phyloP scores from a whole-genome alignment of 495 filamentous ascomycete genomes.

The Podospora conica region DNA sequence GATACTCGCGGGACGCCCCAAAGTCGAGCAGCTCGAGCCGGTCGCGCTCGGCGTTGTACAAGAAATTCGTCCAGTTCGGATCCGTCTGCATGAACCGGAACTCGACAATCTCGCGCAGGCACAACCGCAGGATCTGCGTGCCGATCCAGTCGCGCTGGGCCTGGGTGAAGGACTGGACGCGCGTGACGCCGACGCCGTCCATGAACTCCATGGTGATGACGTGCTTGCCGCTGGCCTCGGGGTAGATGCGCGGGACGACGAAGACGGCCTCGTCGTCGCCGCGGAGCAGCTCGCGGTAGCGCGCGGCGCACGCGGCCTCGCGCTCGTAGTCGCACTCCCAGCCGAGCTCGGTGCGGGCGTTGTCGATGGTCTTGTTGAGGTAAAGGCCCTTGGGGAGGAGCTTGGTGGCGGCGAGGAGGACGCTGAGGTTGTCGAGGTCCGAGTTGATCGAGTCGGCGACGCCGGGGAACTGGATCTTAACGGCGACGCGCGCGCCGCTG shows the following conservation, averaged over 20 bases:
- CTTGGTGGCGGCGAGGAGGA: constrained; percentile 83
- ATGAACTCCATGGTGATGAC: constrained; percentile 94
- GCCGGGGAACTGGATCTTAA: constrained; percentile 98
- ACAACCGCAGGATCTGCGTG: constrained; percentile 85
- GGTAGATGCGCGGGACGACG: constrained; percentile 67
- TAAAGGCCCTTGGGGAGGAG: constrained; percentile 88
- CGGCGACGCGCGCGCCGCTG: constrained; percentile 70
- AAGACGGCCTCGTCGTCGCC: constrained; percentile 63
- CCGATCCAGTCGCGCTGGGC: constrained; percentile 86
- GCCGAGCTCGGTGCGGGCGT: constrained; percentile 83
- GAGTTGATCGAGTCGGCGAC: constrained; percentile 93
- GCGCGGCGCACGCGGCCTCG: constrained; percentile 71
- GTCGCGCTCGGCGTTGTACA: constrained; percentile 68
- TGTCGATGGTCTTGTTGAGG: constrained; percentile 94
- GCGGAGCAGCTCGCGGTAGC: constrained; percentile 65
- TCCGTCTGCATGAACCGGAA: constrained; percentile 99
- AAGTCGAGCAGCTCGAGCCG: constrained; percentile 93
- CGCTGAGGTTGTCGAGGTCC: constrained; percentile 83
- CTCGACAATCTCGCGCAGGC: constrained; percentile 85
- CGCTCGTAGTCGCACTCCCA: constrained; percentile 97
- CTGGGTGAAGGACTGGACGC: constrained; percentile 65
- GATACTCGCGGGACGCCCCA: constrained; percentile 84
- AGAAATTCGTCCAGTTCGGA: constrained; percentile 99
- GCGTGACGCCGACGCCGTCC: constrained; percentile 81
- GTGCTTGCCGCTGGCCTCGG: constrained; percentile 74